These are phyloP conservation scores for Colletotrichum cuscutae DNA, from an alignment of 2,329 filamentous ascomycete genomes.

Conservation along the genomic window DNA sequence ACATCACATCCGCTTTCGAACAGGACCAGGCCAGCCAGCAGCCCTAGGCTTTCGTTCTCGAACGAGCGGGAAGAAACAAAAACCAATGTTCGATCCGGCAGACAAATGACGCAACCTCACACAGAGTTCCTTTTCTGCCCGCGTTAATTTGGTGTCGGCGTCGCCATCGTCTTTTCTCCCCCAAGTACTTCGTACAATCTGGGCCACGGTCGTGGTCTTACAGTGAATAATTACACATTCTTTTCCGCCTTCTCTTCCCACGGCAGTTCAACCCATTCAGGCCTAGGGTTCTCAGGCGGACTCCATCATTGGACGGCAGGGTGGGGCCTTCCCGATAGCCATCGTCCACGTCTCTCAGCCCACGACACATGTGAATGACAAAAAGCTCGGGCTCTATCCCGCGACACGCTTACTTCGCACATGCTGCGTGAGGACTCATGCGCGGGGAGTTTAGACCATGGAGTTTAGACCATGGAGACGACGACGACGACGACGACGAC, in stretches of 20 bases:
- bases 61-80: neutral
- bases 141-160: conserved; percentile 1
- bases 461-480: neutral
- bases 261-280: conserved; percentile 1
- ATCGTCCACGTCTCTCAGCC: conserved; percentile 15
- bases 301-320: conserved; percentile 23
- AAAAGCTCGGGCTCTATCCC: conserved; percentile 1
- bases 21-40: neutral
- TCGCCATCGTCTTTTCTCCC: conserved; percentile 1
- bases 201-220: conserved; percentile 9
- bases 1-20: neutral
- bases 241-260: neutral
- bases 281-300: conserved; percentile 3
- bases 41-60: conserved; percentile 1
- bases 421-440: neutral
- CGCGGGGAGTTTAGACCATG: neutral
- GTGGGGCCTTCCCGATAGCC: conserved; percentile 23
- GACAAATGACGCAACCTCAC: conserved; percentile 14
- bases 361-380: conserved; percentile 35
- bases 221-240: conserved; percentile 30
- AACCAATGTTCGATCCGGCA: neutral
- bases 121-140: conserved; percentile 5
- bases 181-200: neutral
- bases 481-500: neutral
- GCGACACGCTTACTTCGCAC: neutral